phyloP scores from a whole-genome alignment of 169 alveolate genomes.

The Eimeria brunetti region DNA sequence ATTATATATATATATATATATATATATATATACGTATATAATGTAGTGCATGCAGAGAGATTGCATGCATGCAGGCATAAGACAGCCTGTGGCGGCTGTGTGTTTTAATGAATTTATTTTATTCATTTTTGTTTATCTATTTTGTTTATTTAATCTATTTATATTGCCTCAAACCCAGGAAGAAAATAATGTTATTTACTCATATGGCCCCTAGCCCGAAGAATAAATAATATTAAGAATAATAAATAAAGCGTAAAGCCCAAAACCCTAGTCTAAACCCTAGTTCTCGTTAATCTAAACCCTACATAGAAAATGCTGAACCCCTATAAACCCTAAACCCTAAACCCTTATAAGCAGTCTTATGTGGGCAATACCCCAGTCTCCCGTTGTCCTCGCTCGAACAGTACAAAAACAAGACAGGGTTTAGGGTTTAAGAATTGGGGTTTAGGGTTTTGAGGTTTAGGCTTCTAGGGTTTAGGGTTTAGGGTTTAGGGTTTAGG shows the following conservation, averaged over 20 bases:
- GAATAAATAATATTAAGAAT: neutral
- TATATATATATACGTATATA: neutral
- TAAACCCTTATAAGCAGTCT: neutral
- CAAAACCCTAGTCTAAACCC: neutral
- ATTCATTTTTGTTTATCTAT: too few relatives aligned
- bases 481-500: neutral
- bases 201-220: neutral
- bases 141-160: too few relatives aligned
- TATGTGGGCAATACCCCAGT: neutral
- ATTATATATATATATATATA: neutral
- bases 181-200: too few relatives aligned
- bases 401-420: too few relatives aligned
- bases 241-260: neutral
- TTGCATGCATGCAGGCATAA: neutral
- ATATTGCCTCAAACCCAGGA: neutral
- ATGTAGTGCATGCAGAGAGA: neutral
- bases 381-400: neutral
- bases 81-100: neutral
- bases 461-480: neutral
- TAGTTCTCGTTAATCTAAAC: neutral
- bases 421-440: neutral
- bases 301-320: neutral
- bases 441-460: neutral
- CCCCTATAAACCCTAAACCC: neutral
- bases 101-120: neutral